These are phyloP conservation scores for Geranium rotundifolium DNA, from an alignment of 345 rosid genomes.

Conservation along the genomic window DNA sequence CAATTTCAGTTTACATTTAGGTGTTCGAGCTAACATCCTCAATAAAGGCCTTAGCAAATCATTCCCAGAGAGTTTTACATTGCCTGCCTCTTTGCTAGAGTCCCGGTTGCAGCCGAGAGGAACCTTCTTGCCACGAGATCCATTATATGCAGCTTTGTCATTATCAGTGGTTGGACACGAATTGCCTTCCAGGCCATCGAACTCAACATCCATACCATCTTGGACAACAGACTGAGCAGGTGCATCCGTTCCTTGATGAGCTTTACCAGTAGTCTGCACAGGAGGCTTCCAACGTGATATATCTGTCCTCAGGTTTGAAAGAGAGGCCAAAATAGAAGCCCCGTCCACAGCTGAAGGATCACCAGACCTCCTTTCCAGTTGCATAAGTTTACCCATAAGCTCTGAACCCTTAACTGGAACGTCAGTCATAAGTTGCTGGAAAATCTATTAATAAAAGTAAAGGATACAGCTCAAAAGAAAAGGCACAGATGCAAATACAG, in stretches of 20 bases:
- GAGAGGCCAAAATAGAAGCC: slow-evolving; percentile 64
- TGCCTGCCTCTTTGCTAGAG: slow-evolving; percentile 51
- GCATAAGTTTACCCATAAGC: slow-evolving; percentile 37
- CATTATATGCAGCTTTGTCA: slow-evolving; percentile 59
- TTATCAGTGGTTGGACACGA: slow-evolving; percentile 32
- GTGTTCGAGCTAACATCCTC: slow-evolving; percentile 50
- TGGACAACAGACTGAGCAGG: slow-evolving; percentile 41
- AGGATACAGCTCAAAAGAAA: background rate
- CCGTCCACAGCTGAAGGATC: slow-evolving; percentile 69
- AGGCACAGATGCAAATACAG: slow-evolving; percentile 4
- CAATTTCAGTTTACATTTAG: slow-evolving; percentile 49
- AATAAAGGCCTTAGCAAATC: slow-evolving; percentile 53
- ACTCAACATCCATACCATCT: slow-evolving; percentile 39
- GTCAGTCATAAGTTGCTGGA: slow-evolving; percentile 50
- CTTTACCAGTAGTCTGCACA: slow-evolving; percentile 33
- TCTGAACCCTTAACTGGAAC: slow-evolving; percentile 45
- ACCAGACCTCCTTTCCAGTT: slow-evolving; percentile 52
- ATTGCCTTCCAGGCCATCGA: slow-evolving; percentile 48
- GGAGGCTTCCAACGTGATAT: slow-evolving; percentile 47
- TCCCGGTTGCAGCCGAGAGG: slow-evolving; percentile 51
- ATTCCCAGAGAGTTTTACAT: slow-evolving; percentile 61
- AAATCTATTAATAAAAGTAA: slow-evolving; percentile 36
- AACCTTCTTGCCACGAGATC: slow-evolving; percentile 30
- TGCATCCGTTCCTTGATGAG: slow-evolving; percentile 32
- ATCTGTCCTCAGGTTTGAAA: slow-evolving; percentile 51